Evolutionary conservation across 208 protist species (phyloP).

Genomic region (Porcisia hertigi): DNA sequence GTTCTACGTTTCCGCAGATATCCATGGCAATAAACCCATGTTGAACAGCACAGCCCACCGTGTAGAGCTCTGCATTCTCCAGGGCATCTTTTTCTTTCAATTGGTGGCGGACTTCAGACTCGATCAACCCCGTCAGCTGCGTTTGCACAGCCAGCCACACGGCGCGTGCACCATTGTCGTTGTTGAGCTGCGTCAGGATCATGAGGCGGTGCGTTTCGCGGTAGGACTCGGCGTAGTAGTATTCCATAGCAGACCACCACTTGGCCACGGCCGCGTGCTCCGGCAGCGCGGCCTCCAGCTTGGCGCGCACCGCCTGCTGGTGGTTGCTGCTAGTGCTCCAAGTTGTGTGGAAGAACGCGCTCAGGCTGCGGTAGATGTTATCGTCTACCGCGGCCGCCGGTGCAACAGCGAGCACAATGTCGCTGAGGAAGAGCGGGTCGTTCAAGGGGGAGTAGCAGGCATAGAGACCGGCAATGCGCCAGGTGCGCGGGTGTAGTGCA

Average conservation of each 20-base stretch:
- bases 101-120: constrained; percentile 47
- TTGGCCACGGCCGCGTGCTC: constrained; percentile 46
- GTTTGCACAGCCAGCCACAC: constrained; percentile 76
- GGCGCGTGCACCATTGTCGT: constrained; percentile 41
- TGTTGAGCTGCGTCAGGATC: constrained; percentile 39
- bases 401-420: constrained; percentile 36
- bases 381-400: constrained; percentile 40
- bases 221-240: constrained; percentile 45
- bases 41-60: constrained; percentile 66
- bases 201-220: constrained; percentile 45
- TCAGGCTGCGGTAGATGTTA: constrained; percentile 37
- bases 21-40: constrained; percentile 63
- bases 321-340: constrained; percentile 50
- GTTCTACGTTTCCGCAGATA: constrained; percentile 40
- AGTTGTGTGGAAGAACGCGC: constrained; percentile 46
- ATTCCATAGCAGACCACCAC: constrained; percentile 63
- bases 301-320: constrained; percentile 41
- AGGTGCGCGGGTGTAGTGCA: constrained; percentile 40
- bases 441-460: constrained; percentile 69
- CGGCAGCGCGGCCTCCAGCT: constrained; percentile 41
- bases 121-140: constrained; percentile 43
- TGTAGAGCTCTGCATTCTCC: constrained; percentile 37
- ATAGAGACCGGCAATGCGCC: constrained; percentile 67
- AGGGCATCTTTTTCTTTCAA: constrained; percentile 41
- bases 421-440: constrained; percentile 53